phyloP scores from a whole-genome alignment of 345 rosid species.

The Melaleuca alternifolia region DNA sequence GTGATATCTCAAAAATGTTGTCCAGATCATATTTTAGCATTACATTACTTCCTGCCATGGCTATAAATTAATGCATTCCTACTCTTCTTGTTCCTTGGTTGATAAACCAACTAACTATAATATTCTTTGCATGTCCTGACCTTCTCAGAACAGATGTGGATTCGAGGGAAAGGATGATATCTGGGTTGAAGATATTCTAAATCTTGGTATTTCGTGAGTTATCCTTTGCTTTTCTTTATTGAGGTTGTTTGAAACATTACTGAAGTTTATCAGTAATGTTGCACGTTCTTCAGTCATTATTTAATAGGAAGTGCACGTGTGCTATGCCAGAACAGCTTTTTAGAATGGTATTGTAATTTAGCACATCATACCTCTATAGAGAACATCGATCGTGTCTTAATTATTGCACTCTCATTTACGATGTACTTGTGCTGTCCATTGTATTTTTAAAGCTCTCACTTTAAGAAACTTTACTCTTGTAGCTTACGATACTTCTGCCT shows the following conservation, averaged over 20 bases:
- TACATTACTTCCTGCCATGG: background rate
- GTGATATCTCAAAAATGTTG: background rate
- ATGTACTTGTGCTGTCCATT: background rate
- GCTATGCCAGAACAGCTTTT: background rate
- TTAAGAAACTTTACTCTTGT: background rate
- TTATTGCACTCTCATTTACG: background rate
- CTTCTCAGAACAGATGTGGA: slow-evolving; percentile 86
- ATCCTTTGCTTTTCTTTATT: background rate
- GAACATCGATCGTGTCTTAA: background rate
- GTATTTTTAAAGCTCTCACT: background rate
- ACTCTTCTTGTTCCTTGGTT: background rate
- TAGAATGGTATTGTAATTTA: background rate
- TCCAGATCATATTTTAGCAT: background rate
- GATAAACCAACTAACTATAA: background rate
- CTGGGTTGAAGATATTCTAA: slow-evolving; percentile 92
- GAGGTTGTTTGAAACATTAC: background rate
- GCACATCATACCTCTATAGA: background rate
- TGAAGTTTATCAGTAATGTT: background rate
- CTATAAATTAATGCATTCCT: background rate
- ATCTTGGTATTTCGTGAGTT: slow-evolving; percentile 91
- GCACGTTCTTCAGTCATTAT: background rate
- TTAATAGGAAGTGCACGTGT: background rate
- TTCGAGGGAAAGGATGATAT: slow-evolving; percentile 84
- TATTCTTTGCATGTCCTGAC: slow-evolving; percentile 1
- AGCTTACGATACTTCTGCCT: background rate